Percentiles rank a stretch among this genome's conserved stretches.
These are phyloP conservation scores for Xylaria polymorpha DNA, from an alignment of 2,329 filamentous ascomycete genomes.

Conservation along the genomic window DNA sequence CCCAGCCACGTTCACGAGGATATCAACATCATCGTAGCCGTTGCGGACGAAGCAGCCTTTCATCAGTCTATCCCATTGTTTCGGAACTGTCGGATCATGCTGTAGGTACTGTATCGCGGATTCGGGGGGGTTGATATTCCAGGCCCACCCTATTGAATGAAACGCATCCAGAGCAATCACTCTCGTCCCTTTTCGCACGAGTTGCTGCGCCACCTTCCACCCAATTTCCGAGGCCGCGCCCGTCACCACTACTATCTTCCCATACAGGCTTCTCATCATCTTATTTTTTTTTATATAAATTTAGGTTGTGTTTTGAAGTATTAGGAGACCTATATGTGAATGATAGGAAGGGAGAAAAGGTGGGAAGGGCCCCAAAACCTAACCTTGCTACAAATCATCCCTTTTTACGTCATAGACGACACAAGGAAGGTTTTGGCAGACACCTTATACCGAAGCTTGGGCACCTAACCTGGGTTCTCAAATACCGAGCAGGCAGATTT, in stretches of 20 bases:
- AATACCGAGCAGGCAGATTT: background rate
- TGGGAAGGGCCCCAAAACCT: background rate
- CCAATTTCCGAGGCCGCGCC: conserved; percentile 23
- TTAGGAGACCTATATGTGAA: background rate
- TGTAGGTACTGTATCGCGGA: background rate
- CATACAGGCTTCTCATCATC: conserved; percentile 10
- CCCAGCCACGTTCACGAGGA: conserved; percentile 19
- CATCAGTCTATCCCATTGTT: background rate
- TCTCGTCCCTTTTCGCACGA: conserved; percentile 11
- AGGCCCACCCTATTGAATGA: too few relatives aligned
- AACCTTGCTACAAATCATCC: background rate
- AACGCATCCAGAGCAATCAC: background rate
- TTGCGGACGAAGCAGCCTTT: background rate
- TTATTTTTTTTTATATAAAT: background rate
- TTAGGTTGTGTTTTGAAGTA: background rate
- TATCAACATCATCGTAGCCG: background rate
- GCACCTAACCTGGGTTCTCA: background rate
- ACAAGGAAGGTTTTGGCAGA: background rate
- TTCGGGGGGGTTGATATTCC: too few relatives aligned
- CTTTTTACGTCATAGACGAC: background rate
- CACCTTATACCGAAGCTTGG: too few relatives aligned
- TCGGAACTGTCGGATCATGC: conserved; percentile 1
- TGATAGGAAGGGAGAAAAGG: background rate
- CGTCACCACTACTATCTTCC: conserved; percentile 21
- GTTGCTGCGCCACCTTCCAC: conserved; percentile 4